phyloP scores from a whole-genome alignment of 129 eudicot species.

The Chrysanthemum lavandulifolium region DNA sequence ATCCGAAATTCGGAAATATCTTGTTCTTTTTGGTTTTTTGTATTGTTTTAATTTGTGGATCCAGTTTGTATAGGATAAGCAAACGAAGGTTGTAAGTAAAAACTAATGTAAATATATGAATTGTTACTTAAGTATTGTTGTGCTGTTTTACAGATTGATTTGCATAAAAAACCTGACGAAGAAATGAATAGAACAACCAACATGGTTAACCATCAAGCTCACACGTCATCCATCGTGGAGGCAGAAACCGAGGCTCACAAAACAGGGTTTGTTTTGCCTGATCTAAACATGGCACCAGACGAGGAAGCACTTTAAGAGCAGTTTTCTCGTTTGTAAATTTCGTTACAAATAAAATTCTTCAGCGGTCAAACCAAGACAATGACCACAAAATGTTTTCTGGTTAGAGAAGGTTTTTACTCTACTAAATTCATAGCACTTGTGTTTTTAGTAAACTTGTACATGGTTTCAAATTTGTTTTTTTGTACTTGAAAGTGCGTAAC shows the following conservation, averaged over 20 bases:
- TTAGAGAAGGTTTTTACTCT: slow-evolving; percentile 12
- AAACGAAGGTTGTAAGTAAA: background rate
- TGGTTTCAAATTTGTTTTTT: slow-evolving; percentile 17
- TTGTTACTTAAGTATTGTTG: background rate
- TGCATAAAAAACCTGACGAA: slow-evolving; percentile 7
- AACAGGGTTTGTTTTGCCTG: slow-evolving; percentile 46
- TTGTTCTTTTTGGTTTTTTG: no score
- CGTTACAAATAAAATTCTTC: background rate
- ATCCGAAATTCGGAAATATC: no score
- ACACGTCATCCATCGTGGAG: background rate
- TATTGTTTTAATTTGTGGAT: background rate
- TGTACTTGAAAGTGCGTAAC: background rate
- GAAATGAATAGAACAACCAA: background rate
- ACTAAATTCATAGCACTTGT: background rate
- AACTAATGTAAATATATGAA: background rate
- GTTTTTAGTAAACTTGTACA: slow-evolving; percentile 12
- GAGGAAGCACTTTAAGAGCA: slow-evolving; percentile 13
- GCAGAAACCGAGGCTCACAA: slow-evolving; percentile 16
- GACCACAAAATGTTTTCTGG: background rate
- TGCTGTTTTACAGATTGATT: slow-evolving; percentile 41
- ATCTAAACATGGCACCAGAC: slow-evolving; percentile 34
- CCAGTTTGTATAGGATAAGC: background rate
- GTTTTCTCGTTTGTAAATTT: slow-evolving; percentile 8
- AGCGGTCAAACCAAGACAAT: background rate
- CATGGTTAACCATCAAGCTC: background rate